phyloP scores from a whole-genome alignment of 2,329 filamentous ascomycete species.

The Colletotrichum tropicale region DNA sequence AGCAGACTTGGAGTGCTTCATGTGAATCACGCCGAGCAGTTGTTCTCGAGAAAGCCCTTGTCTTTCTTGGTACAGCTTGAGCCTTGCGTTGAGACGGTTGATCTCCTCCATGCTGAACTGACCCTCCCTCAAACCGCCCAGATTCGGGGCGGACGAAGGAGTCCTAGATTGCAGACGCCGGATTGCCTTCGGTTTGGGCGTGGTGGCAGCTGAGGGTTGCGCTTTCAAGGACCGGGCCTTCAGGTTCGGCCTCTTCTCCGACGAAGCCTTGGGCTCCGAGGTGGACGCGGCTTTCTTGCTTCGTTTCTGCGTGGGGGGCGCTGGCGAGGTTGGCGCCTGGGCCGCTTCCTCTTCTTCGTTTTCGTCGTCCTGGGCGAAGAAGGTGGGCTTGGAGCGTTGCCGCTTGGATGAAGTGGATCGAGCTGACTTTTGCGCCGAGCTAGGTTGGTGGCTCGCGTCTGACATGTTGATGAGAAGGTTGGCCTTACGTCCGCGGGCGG shows the following conservation, averaged over 20 bases:
- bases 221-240: background rate
- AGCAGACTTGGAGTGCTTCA: slow-evolving; percentile 21
- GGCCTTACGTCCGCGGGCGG: background rate
- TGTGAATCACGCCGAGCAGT: slow-evolving; percentile 52
- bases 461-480: slow-evolving; percentile 5
- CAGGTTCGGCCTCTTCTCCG: background rate
- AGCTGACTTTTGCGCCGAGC: slow-evolving; percentile 11
- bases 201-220: background rate
- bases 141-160: background rate
- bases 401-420: slow-evolving; percentile 42
- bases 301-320: background rate
- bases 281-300: background rate
- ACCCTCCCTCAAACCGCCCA: slow-evolving; percentile 28
- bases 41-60: slow-evolving; percentile 44
- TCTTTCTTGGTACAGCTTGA: slow-evolving; percentile 43
- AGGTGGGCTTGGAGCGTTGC: slow-evolving; percentile 47
- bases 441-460: slow-evolving; percentile 16
- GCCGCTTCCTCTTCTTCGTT: background rate
- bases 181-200: background rate
- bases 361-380: slow-evolving; percentile 38
- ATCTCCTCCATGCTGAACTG: slow-evolving; percentile 48
- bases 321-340: background rate
- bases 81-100: slow-evolving; percentile 23
- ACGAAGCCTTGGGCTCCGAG: background rate
- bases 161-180: background rate